Conservation (phyloP, 2,329 filamentous ascomycete species). For the Fonsecaea multimorphosa region DNA sequence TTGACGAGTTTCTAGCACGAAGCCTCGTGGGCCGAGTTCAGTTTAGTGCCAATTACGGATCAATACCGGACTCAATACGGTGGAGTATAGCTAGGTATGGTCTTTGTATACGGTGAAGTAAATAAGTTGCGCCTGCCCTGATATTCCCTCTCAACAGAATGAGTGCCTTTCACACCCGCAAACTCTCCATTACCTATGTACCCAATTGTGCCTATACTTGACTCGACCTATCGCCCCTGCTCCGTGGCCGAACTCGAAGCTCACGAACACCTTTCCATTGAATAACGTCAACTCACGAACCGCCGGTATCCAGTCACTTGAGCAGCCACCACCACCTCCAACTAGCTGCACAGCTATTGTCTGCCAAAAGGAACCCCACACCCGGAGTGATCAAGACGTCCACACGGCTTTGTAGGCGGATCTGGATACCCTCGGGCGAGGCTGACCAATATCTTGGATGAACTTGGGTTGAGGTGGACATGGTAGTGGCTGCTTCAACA, state of each 20-base stretch:
- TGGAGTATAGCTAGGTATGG: neutral
- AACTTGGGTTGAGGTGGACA: neutral
- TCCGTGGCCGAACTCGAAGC: neutral
- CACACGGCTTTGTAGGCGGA: neutral
- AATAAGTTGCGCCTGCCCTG: neutral
- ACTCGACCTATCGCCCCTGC: neutral
- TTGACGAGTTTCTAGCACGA: constrained; percentile 6
- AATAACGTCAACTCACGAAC: neutral
- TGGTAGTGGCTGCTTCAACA: neutral
- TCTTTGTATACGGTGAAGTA: neutral
- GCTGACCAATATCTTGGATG: neutral
- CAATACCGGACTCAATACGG: neutral
- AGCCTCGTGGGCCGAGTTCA: neutral
- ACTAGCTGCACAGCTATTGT: neutral
- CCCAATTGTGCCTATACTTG: neutral
- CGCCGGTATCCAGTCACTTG: neutral
- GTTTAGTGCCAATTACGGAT: neutral
- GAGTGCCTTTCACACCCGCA: neutral
- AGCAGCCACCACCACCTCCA: neutral
- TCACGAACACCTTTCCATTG: neutral
- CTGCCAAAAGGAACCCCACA: constrained; percentile 1
- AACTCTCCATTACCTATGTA: neutral
- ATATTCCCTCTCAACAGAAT: neutral
- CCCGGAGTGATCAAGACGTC: neutral
- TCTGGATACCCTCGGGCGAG: neutral